Evolutionary conservation across 1,139 yeast species (phyloP), one percentile per base, ranked within the genome.

Genomic region (Groenewaldozyma sp.): DNA sequence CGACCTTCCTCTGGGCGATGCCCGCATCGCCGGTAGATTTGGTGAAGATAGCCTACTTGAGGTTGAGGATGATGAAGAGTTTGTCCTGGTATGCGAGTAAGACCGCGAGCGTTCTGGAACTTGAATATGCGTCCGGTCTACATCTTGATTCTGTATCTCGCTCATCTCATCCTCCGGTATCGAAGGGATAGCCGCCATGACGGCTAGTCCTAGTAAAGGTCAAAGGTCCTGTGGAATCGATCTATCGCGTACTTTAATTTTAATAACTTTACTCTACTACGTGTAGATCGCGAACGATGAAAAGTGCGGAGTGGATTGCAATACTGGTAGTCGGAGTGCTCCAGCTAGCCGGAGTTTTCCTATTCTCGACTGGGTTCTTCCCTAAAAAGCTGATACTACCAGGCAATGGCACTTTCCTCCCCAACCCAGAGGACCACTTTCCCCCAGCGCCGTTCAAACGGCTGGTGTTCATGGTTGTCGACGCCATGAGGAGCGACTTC

Each of bases 401-500:
- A 2, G 95, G 94, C 1, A 57, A 52, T 39, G 70, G 59, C 48
- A 49, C 55, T 10, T 67, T 64, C 47, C 49, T 53, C 28, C 42
- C 42, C 4, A 16, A 21, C n/a, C n/a, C 37, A 2, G 50, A 54
- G 48, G 42, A 56, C 60, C 35, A 34, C 38, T 37, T 43, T 36
- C 43, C 50, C 28, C 38, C 41, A 10, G 73, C 82, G 1, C 72
- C 71, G 39, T 91, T 86, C 55, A 72, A 78, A 40, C 77, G 76
- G 48, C 60, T 87, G 29, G 75, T 91, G 1, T 59, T 93, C 24
- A 77, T 93, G 75, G 93, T 93, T 2, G 80, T 93, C 4, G 99
- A 93, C 63, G 98, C 98, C 2, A 68, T 91, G 68, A 65, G 99
- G 46, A 70, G 93, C 10, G 98, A 93, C 57, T 88, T 87, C 56